phyloP scores from a whole-genome alignment of 208 protist species.

The Leishmania aethiopica region DNA sequence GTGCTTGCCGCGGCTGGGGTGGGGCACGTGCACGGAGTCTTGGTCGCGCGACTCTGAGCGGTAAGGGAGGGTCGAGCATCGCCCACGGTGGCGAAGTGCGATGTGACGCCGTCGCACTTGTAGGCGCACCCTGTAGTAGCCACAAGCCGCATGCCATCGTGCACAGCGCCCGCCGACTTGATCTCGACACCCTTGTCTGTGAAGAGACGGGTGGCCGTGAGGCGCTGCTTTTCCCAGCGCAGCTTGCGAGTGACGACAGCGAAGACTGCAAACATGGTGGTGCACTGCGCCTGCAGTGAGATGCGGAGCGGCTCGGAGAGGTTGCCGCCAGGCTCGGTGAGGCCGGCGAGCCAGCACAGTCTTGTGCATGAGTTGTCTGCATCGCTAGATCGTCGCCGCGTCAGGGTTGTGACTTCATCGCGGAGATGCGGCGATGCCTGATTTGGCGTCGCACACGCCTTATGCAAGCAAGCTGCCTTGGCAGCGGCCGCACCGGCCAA shows the following conservation, averaged over 20 bases:
- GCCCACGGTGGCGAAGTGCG: slow-evolving; percentile 15
- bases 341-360: slow-evolving; percentile 29
- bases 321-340: background rate
- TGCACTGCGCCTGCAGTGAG: slow-evolving; percentile 27
- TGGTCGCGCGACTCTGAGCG: background rate
- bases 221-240: slow-evolving; percentile 43
- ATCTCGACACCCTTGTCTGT: slow-evolving; percentile 64
- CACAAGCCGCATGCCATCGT: slow-evolving; percentile 55
- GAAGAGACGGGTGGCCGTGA: slow-evolving; percentile 63
- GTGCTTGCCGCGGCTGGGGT: background rate
- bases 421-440: slow-evolving; percentile 10
- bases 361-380: slow-evolving; percentile 4
- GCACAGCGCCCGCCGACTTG: slow-evolving; percentile 37
- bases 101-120: background rate
- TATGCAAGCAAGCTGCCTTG: background rate
- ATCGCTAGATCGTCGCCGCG: background rate
- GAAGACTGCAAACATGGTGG: slow-evolving; percentile 52
- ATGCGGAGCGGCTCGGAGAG: slow-evolving; percentile 24
- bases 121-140: slow-evolving; percentile 58
- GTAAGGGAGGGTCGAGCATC: background rate
- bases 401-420: slow-evolving; percentile 8
- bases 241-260: slow-evolving; percentile 48
- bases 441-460: slow-evolving; percentile 4
- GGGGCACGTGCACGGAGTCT: background rate
- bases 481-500: background rate